Percentiles rank a stretch among this genome's conserved stretches.
Evolutionary conservation across 345 rosid genomes (phyloP).

Genomic region (Psidium friedrichsthalianum): DNA sequence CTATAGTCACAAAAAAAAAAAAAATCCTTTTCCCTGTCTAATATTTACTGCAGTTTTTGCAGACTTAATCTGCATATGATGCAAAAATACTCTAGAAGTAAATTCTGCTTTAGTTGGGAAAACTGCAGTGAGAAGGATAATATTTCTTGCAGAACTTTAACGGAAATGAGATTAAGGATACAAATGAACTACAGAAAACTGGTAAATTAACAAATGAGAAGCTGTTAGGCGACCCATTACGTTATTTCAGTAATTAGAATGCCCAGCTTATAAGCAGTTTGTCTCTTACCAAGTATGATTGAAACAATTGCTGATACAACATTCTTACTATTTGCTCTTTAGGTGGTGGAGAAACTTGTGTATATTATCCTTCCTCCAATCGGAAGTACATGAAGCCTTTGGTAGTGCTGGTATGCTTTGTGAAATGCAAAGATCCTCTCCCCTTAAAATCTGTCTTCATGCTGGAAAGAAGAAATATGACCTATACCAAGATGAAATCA

Average conservation of each 20-base stretch:
- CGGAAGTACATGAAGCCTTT: slow-evolving; percentile 81
- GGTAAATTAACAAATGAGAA: neutral
- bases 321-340: neutral
- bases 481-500: neutral
- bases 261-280: neutral
- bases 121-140: neutral
- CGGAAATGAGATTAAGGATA: neutral
- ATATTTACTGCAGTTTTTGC: neutral
- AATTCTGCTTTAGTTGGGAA: neutral
- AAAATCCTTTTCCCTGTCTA: neutral
- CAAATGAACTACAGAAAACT: neutral
- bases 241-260: neutral
- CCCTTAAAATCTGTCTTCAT: neutral
- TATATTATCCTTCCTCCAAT: slow-evolving; percentile 85
- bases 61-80: neutral
- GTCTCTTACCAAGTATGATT: neutral
- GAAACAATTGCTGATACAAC: neutral
- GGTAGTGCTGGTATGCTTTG: slow-evolving; percentile 59
- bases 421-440: neutral
- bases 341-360: slow-evolving; percentile 95
- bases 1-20: neutral
- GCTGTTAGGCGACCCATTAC: neutral
- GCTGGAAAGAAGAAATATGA: neutral
- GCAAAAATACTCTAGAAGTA: neutral
- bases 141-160: neutral